Base-by-base conservation (phyloP, 306 rosid genomes). In the Alnus glutinosa region DNA sequence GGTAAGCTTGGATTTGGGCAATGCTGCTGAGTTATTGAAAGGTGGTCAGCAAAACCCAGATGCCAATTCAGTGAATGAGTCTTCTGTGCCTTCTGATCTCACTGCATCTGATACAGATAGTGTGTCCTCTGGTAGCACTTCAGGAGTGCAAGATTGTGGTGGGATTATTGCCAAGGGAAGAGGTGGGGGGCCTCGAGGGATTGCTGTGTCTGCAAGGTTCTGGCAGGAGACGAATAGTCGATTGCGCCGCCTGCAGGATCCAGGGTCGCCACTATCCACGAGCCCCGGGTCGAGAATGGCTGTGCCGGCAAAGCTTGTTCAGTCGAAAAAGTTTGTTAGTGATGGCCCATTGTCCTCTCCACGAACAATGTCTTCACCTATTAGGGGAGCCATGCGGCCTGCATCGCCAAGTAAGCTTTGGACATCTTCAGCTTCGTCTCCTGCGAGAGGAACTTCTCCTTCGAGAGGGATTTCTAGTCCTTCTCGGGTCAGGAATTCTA, bases 221-320 rank as follows among this genome's bases (percentile, higher is more conserved):
- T 96, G 99, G 99, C 99, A 96, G 86, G 99, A 96, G 70, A 96
- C 99, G 0, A 96, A 96, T 77, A 93, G 93, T 86, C 85, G 98
- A 52, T 54, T 96, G 52, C 85, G 99, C 76, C 89, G 99, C 9
- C 79, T 96, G 85, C 99, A 91, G 83, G 99, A 93, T 63, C 98
- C 98, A 4, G 91, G 99, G 50, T 93, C 97, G 0, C 99, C 97
- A 0, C 71, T 90, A 74, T 88, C 97, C 8, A 83, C 89, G 34
- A 96, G 91, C 73, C 91, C 97, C 15, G 86, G 80, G 68, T 89
- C 97, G 0, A 90, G 95, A 78, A 72, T 71, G 73, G 50, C 82
- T 30, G 70, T 78, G 12, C 78, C 91, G 8, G 37, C 87, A 9
- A 96, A 90, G 88, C 85, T 87, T 66, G 59, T 76, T 80, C 95